Evolutionary conservation across 2,329 filamentous ascomycete genomes (phyloP).

Genomic region (Purpureocillium takamizusanense): DNA sequence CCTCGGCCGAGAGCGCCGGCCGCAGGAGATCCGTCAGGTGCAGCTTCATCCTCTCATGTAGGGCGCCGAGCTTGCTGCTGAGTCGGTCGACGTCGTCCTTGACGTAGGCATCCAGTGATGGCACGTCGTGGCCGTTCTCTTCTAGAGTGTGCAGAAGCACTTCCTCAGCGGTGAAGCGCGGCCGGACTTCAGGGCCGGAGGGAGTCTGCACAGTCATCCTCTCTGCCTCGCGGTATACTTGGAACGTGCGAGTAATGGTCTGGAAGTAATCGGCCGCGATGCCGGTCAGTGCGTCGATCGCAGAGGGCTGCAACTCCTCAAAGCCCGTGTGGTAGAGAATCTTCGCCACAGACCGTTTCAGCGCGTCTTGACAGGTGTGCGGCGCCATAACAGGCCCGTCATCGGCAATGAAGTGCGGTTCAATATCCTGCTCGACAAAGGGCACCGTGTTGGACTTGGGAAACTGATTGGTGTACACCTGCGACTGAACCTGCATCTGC

Average conservation of each 20-base stretch:
- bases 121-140: constrained; percentile 75
- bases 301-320: constrained; percentile 92
- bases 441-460: constrained; percentile 89
- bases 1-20: constrained; percentile 69
- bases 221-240: constrained; percentile 74
- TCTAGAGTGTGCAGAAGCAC: constrained; percentile 77
- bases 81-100: constrained; percentile 90
- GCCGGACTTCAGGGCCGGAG: constrained; percentile 39
- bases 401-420: constrained; percentile 82
- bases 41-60: constrained; percentile 91
- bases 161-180: constrained; percentile 74
- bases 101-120: constrained; percentile 74
- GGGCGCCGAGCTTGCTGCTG: constrained; percentile 65
- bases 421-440: constrained; percentile 78
- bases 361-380: constrained; percentile 69
- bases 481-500: constrained; percentile 97
- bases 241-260: constrained; percentile 72
- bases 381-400: constrained; percentile 81
- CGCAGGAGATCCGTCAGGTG: constrained; percentile 90
- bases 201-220: constrained; percentile 51
- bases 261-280: constrained; percentile 83
- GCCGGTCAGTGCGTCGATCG: constrained; percentile 82
- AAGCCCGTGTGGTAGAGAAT: constrained; percentile 95
- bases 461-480: constrained; percentile 97
- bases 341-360: constrained; percentile 88